phyloP scores from a whole-genome alignment of 23 red algal species.

The Pyropia yezoensis region DNA sequence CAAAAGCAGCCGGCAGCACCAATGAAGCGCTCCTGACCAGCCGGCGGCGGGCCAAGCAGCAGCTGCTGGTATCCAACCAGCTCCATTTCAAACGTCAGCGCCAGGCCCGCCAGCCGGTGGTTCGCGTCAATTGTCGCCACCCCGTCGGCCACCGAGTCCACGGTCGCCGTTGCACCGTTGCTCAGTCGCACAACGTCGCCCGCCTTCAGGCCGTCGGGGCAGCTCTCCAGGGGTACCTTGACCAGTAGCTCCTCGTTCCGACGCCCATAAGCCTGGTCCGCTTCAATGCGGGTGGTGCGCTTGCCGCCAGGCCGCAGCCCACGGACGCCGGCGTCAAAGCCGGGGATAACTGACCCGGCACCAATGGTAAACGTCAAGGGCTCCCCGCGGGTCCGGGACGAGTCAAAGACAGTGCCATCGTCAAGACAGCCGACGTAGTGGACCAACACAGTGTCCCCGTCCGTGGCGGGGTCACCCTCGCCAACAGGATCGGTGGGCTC shows the following conservation, averaged over 20 bases:
- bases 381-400: conserved; percentile 20
- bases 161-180: conserved; percentile 26
- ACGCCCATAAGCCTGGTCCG: conserved; percentile 33
- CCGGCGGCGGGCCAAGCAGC: conserved; percentile 4
- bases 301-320: conserved; percentile 36
- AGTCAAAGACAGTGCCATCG: conserved; percentile 59
- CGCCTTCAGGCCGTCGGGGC: conserved; percentile 20
- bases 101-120: conserved; percentile 57
- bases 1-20: conserved; percentile 72
- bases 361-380: conserved; percentile 66
- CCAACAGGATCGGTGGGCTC: too few relatives aligned
- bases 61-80: conserved; percentile 36
- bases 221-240: conserved; percentile 1
- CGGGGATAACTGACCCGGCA: conserved; percentile 39
- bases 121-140: conserved; percentile 45
- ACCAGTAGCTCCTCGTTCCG: conserved; percentile 34
- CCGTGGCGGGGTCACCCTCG: conserved; percentile 8
- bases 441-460: conserved; percentile 51
- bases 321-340: conserved; percentile 60
- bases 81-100: conserved; percentile 63
- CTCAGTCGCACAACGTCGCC: conserved; percentile 33
- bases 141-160: conserved; percentile 20
- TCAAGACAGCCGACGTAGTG: conserved; percentile 68
- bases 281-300: conserved; percentile 19
- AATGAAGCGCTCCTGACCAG: conserved; percentile 21